Conservation (phyloP, 768 basidiomycete species). For the Calocera viscosa region DNA sequence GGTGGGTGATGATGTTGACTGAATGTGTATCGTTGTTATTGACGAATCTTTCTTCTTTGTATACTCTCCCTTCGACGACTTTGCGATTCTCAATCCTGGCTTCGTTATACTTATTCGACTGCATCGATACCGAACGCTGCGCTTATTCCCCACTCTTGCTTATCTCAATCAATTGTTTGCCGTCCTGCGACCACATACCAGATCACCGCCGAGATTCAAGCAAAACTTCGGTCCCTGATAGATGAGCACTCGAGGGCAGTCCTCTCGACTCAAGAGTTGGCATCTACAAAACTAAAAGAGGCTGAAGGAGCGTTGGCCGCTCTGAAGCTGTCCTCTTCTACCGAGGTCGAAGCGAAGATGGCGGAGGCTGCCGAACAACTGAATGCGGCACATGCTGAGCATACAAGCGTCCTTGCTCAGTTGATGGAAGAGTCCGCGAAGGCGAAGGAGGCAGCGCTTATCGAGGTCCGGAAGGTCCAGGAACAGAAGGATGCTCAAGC, state of each 20-base stretch:
- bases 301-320: not conserved
- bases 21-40: not conserved
- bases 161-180: not conserved
- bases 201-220: not conserved
- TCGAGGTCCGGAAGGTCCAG: conserved; percentile 10
- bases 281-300: not conserved
- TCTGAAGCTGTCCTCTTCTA: not conserved
- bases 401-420: not conserved
- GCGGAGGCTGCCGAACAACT: not conserved
- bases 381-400: not conserved
- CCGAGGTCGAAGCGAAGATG: not conserved
- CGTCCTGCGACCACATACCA: not conserved
- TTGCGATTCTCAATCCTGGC: not conserved
- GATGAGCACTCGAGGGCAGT: not conserved
- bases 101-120: not conserved
- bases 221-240: not conserved
- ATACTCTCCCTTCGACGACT: not conserved
- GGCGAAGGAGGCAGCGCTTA: conserved; percentile 14
- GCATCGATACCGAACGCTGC: not conserved
- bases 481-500: conserved; percentile 9
- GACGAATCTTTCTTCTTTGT: not conserved
- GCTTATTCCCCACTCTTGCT: not conserved
- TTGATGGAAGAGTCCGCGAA: not conserved
- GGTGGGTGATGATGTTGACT: not conserved
- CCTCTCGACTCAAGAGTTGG: not conserved